Evolutionary conservation across 495 filamentous ascomycete species (phyloP).

Genomic region (Penicillium manginii): DNA sequence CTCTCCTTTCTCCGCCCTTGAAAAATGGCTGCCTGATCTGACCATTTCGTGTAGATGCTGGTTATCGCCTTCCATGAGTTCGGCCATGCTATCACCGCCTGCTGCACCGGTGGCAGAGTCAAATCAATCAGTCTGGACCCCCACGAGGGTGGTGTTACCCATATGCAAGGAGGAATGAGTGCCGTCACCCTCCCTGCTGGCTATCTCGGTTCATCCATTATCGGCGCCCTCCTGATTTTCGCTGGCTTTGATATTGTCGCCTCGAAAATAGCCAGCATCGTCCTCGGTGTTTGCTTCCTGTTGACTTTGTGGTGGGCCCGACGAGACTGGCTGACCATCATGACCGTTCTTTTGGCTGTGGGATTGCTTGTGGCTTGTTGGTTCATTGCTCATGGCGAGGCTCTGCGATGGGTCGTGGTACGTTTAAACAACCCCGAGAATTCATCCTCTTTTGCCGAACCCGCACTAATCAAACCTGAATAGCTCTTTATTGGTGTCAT

Average conservation of each 20-base stretch:
- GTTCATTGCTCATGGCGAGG: conserved; percentile 77
- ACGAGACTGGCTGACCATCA: conserved; percentile 74
- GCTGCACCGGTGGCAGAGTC: conserved; percentile 72
- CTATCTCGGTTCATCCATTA: conserved; percentile 74
- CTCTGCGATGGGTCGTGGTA: conserved; percentile 72
- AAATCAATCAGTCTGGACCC: conserved; percentile 74
- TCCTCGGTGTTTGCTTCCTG: conserved; percentile 72
- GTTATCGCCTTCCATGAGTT: conserved; percentile 88
- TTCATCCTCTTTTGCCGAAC: neutral
- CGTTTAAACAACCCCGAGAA: conserved; percentile 15
- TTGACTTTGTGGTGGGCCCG: conserved; percentile 81
- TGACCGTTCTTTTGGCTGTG: conserved; percentile 68
- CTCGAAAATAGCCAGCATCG: conserved; percentile 74
- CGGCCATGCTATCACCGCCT: conserved; percentile 73
- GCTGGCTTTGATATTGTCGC: conserved; percentile 81
- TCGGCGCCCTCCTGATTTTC: conserved; percentile 78
- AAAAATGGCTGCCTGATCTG: conserved; percentile 11
- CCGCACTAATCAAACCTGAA: neutral
- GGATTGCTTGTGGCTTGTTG: conserved; percentile 74
- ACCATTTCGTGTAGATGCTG: conserved; percentile 61
- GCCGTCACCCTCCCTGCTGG: conserved; percentile 77
- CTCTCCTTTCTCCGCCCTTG: neutral
- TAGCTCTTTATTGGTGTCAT: conserved; percentile 80
- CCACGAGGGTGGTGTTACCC: conserved; percentile 72
- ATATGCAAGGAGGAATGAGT: conserved; percentile 76